Evolutionary conservation across 179 eudicot species (phyloP).

Genomic region (Camellia oleifera): DNA sequence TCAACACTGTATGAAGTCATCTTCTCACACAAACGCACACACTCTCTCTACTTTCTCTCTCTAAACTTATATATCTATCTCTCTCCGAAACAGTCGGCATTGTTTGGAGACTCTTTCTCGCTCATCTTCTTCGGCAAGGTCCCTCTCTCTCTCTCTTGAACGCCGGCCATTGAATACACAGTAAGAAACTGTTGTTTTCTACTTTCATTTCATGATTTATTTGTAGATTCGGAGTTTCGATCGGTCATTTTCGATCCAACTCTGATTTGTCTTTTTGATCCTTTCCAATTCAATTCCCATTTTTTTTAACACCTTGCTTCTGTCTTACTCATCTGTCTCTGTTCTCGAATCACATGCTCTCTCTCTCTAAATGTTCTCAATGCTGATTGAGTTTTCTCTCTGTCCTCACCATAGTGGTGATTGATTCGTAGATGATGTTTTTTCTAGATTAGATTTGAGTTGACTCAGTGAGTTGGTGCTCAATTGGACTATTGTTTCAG

Average conservation of each 20-base stretch:
- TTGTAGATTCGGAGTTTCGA: conserved; percentile 7
- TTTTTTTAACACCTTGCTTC: not conserved
- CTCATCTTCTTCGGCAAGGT: conserved; percentile 6
- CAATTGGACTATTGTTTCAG: conserved; percentile 11
- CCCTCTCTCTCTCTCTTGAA: not conserved
- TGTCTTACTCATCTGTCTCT: not conserved
- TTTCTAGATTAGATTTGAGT: conserved; percentile 16
- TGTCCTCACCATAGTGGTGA: not conserved
- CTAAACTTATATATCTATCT: conserved; percentile 14
- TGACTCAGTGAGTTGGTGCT: conserved; percentile 8
- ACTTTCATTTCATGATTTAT: conserved; percentile 2
- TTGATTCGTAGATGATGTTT: not conserved
- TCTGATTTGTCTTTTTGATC: not conserved
- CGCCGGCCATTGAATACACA: conserved; percentile 20
- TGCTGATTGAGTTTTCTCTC: not conserved
- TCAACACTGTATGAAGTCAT: not conserved
- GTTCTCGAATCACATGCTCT: not conserved
- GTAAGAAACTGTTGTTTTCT: not conserved
- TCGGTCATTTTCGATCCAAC: conserved; percentile 14
- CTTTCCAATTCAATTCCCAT: conserved; percentile 4
- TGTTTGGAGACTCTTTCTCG: conserved; percentile 12
- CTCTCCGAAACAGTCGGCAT: conserved; percentile 8
- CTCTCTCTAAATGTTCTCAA: not conserved
- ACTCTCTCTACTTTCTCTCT: not conserved
- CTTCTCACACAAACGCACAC: not conserved